phyloP scores from a whole-genome alignment of 768 basidiomycete genomes.

The Mycena haematopus region DNA sequence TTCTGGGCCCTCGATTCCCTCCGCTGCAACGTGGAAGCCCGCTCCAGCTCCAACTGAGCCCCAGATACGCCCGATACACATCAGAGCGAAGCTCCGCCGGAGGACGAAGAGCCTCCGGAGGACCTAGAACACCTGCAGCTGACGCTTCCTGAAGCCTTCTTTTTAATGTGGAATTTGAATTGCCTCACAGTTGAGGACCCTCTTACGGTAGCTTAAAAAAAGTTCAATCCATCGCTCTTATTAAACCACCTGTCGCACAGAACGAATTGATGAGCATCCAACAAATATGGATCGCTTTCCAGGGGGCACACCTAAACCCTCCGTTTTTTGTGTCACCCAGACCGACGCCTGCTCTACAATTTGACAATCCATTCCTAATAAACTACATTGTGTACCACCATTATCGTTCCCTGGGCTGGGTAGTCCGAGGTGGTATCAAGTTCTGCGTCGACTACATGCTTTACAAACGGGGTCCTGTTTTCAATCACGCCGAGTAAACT shows the following conservation, averaged over 20 bases:
- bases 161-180: constrained; percentile 83
- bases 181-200: constrained; percentile 77
- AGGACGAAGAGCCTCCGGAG: constrained; percentile 61
- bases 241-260: constrained; percentile 40
- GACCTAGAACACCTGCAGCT: constrained; percentile 92
- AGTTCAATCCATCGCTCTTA: background rate
- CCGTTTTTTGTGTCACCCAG: constrained; percentile 40
- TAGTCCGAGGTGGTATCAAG: constrained; percentile 94
- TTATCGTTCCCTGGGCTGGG: constrained; percentile 96
- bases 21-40: constrained; percentile 83
- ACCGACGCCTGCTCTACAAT: constrained; percentile 45
- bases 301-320: constrained; percentile 56
- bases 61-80: constrained; percentile 34
- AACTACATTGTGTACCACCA: constrained; percentile 93
- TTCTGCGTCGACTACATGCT: constrained; percentile 96
- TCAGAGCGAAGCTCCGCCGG: constrained; percentile 43
- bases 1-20: constrained; percentile 70
- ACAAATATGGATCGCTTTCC: constrained; percentile 72
- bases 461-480: constrained; percentile 94
- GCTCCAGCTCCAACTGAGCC: constrained; percentile 41
- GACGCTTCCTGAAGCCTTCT: constrained; percentile 88
- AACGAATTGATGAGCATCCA: constrained; percentile 58
- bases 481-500: constrained; percentile 89
- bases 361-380: constrained; percentile 93
- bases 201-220: constrained; percentile 56